A percentile compares a stretch with the other conserved stretches of the same genome.
phyloP scores from a whole-genome alignment of 352 stramenopile genomes.

The Globisporangium orthogonon region DNA sequence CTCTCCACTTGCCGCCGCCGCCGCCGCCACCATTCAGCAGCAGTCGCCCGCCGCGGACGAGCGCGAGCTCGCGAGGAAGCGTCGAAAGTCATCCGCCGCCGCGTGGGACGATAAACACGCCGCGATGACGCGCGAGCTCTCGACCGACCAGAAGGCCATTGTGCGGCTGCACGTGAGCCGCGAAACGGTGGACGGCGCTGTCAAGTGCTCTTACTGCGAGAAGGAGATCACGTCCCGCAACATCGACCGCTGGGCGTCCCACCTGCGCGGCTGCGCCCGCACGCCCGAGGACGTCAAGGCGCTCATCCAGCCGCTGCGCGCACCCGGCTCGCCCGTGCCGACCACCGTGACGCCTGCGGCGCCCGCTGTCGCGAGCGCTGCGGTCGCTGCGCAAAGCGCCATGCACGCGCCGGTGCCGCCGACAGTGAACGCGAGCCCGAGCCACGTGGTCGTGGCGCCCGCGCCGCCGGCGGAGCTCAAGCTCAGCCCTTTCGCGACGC shows the following conservation, averaged over 20 bases:
- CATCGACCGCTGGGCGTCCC: slow-evolving; percentile 77
- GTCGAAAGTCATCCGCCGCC: slow-evolving; percentile 2
- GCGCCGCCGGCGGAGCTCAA: neutral
- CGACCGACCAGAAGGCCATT: slow-evolving; percentile 59
- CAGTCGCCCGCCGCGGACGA: neutral
- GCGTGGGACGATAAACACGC: neutral
- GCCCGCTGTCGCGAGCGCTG: neutral
- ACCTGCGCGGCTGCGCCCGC: slow-evolving; percentile 70
- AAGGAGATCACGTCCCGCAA: slow-evolving; percentile 85
- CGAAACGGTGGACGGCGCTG: slow-evolving; percentile 40
- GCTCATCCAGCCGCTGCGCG: slow-evolving; percentile 63
- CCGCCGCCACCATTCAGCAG: neutral
- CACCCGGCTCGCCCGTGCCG: neutral
- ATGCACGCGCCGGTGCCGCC: too few species aligned
- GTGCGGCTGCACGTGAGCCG: slow-evolving; percentile 74
- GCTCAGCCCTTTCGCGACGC: slow-evolving; percentile 8
- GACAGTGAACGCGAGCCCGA: neutral
- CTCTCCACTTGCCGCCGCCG: neutral
- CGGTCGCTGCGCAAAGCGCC: neutral
- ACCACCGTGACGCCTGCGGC: neutral
- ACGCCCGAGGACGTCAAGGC: slow-evolving; percentile 71
- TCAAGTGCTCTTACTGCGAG: slow-evolving; percentile 81
- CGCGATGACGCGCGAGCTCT: slow-evolving; percentile 55
- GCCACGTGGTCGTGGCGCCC: neutral
- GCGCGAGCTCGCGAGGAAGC: slow-evolving; percentile 1